phyloP scores from a whole-genome alignment of 768 basidiomycete genomes.

The Tephrocybe sp. region DNA sequence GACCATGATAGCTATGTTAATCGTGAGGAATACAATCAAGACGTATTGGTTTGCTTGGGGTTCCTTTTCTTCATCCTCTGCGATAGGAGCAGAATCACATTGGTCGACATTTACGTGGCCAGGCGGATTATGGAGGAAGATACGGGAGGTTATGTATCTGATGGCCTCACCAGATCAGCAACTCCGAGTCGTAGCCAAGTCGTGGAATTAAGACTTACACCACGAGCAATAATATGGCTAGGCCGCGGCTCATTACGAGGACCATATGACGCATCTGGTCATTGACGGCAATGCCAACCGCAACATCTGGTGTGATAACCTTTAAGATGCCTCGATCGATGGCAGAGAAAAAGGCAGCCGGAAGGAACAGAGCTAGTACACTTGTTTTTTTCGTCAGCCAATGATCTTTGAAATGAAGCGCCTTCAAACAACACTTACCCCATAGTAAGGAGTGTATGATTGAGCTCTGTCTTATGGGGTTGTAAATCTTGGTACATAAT shows the following conservation, averaged over 20 bases:
- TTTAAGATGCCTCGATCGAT: conserved; percentile 35
- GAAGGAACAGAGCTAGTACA: conserved; percentile 61
- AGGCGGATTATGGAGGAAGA: too few relatives aligned
- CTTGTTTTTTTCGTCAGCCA: conserved; percentile 38
- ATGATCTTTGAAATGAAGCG: background rate
- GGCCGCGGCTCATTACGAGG: conserved; percentile 63
- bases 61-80: too few relatives aligned
- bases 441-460: conserved; percentile 67
- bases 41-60: too few relatives aligned
- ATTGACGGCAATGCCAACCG: conserved; percentile 30
- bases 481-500: conserved; percentile 69
- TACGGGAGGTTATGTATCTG: conserved; percentile 66
- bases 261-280: conserved; percentile 47
- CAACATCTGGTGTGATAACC: conserved; percentile 15
- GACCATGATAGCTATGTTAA: too few relatives aligned
- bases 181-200: background rate
- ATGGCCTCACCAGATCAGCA: background rate
- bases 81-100: too few relatives aligned
- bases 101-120: too few relatives aligned
- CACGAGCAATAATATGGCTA: conserved; percentile 60
- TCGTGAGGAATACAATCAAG: too few relatives aligned
- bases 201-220: conserved; percentile 48
- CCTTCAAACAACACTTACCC: conserved; percentile 46
- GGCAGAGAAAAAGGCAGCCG: conserved; percentile 68
- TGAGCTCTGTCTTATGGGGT: conserved; percentile 63